phyloP scores from a whole-genome alignment of 2,329 filamentous ascomycete genomes.

The Stachybotrys chlorohalonatus region DNA sequence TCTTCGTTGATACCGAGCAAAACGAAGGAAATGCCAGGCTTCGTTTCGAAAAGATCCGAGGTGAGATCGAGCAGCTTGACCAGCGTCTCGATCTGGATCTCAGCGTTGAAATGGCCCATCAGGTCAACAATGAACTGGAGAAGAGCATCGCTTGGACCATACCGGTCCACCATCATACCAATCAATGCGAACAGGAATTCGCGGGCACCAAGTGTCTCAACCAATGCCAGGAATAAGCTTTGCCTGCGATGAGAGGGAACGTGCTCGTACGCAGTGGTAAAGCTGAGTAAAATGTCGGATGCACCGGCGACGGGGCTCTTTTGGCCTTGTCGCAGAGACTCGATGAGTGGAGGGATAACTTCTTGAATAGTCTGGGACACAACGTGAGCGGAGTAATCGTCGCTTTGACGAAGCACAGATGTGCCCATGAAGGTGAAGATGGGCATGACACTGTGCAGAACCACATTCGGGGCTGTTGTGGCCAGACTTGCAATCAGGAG shows the following conservation, averaged over 20 bases:
- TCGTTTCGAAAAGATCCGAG: conserved; percentile 65
- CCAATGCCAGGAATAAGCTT: conserved; percentile 73
- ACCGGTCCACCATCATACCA: conserved; percentile 84
- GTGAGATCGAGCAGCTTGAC: conserved; percentile 69
- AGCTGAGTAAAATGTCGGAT: conserved; percentile 86
- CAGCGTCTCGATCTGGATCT: conserved; percentile 70
- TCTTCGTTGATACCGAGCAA: conserved; percentile 54
- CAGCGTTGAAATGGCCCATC: conserved; percentile 61
- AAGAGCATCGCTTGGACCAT: conserved; percentile 66
- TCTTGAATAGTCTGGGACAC: conserved; percentile 92
- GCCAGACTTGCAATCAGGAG: conserved; percentile 82
- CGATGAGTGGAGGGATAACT: conserved; percentile 84
- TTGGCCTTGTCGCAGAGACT: conserved; percentile 72
- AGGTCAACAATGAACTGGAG: conserved; percentile 68
- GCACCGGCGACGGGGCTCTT: conserved; percentile 72
- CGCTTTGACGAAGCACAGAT: conserved; percentile 82
- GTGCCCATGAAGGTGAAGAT: conserved; percentile 98
- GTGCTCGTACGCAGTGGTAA: conserved; percentile 93
- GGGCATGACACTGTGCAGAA: conserved; percentile 96
- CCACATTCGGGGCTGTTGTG: conserved; percentile 77
- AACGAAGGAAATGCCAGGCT: conserved; percentile 62
- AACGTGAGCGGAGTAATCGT: conserved; percentile 94
- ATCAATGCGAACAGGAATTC: conserved; percentile 85
- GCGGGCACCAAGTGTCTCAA: conserved; percentile 73
- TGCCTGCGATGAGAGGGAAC: conserved; percentile 81